Evolutionary conservation across 2,329 filamentous ascomycete species (phyloP).

Genomic region (Phoma sp.): DNA sequence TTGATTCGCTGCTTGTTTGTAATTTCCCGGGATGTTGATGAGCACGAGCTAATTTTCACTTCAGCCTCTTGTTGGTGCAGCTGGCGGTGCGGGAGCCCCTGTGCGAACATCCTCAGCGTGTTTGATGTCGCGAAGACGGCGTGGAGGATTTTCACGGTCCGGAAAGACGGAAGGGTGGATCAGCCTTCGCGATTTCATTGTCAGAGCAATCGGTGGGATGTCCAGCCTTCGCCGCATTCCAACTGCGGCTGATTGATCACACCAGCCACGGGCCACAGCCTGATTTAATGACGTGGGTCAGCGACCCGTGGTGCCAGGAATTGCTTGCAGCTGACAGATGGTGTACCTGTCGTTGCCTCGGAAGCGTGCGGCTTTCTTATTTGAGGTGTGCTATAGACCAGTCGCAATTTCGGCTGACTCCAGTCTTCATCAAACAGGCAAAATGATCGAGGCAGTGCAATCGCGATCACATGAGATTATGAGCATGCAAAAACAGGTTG

Average conservation of each 20-base stretch:
- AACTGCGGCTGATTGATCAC: slow-evolving; percentile 3
- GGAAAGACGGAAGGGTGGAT: slow-evolving; percentile 14
- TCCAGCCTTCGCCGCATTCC: slow-evolving; percentile 19
- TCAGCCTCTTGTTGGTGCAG: slow-evolving; percentile 21
- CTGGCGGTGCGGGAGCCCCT: slow-evolving; percentile 28
- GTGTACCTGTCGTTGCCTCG: slow-evolving; percentile 14
- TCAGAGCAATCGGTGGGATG: slow-evolving; percentile 7
- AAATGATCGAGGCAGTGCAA: slow-evolving; percentile 8
- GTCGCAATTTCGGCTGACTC: slow-evolving; percentile 38
- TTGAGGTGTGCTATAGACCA: slow-evolving; percentile 23
- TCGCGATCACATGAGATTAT: not conserved
- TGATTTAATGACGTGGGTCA: slow-evolving; percentile 7
- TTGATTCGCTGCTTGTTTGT: slow-evolving; percentile 37
- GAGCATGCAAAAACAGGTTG: not conserved
- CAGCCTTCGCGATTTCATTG: not conserved
- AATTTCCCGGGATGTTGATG: slow-evolving; percentile 37
- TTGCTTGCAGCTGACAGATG: slow-evolving; percentile 28
- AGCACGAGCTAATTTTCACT: slow-evolving; percentile 32
- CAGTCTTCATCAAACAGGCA: slow-evolving; percentile 23
- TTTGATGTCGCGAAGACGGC: slow-evolving; percentile 19
- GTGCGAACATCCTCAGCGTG: slow-evolving; percentile 25
- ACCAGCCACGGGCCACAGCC: slow-evolving; percentile 1
- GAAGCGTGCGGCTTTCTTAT: slow-evolving; percentile 8
- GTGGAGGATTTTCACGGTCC: slow-evolving; percentile 15
- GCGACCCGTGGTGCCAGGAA: slow-evolving; percentile 18